Evolutionary conservation across 202 grass and related monocot species (phyloP), one percentile per base, ranked within the genome.

Genomic region (Panicum hallii): DNA sequence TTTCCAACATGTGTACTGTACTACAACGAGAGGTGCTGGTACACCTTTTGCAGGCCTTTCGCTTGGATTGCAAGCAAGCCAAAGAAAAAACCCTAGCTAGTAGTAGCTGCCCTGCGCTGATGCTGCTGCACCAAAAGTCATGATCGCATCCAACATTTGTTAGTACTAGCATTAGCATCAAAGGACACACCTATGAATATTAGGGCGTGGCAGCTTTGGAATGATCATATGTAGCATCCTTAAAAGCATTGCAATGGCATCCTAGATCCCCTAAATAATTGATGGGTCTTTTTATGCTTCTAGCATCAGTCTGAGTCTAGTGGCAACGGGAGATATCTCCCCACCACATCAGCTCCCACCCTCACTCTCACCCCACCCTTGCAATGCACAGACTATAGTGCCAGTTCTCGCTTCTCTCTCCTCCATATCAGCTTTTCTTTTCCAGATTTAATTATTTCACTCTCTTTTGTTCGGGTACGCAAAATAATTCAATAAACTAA

Each of bases 1-100:
- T 89, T 89, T 89, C 77, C 69, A 80, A 89, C 44, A 84, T 54
- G 77, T 55, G 32, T 65, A 6, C 30, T 65, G 62, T 36, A 7
- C 62, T 16, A 75, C 46, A 70, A 63, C 53, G 63, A 50, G 67
- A 43, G 50, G 36, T 11, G 38, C 38, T 68, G 78, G 78, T 87
- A 77, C 72, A 15, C 50, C 16, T 68, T 68, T 45, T 6, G 50
- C 77, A 81, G 44, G 32, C 32, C 55, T 81, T 80, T 77, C 72
- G 55, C 57, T 78, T 73, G 72, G 23, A 78, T 72, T 72, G 83
- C 88, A 89, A 78, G 83, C 87, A 85, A 89, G 38, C 71, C 83
- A 86, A 47, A 48, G 11, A 69, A 23, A 65, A 6, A 83, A 7
- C 54, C 53, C 53, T 68, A 61, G 19, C 42, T 14, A 63, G 32